Conservation (phyloP, 352 stramenopile genomes). For the Globisporangium uncinulatum region DNA sequence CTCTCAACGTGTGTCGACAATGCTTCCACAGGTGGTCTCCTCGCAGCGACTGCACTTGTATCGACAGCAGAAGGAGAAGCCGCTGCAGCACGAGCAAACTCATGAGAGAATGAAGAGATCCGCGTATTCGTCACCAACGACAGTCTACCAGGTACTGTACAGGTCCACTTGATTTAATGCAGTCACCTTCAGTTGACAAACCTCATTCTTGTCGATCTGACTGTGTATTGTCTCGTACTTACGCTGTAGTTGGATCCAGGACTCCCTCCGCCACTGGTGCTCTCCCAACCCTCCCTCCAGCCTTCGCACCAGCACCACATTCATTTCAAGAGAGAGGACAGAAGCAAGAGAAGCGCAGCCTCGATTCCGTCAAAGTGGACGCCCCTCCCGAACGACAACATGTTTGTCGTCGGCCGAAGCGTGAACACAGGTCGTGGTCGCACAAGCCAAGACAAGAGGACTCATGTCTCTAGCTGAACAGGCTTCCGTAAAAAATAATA, state of each 20-base stretch:
- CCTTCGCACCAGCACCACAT: background rate
- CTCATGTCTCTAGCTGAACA: background rate
- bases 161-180: background rate
- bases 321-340: background rate
- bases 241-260: background rate
- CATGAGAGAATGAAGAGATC: background rate
- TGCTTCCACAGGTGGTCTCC: background rate
- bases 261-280: background rate
- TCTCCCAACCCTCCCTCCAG: background rate
- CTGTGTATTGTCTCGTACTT: background rate
- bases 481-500: too few relatives aligned
- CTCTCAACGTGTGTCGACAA: background rate
- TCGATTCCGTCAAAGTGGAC: background rate
- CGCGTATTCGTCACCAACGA: background rate
- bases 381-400: background rate
- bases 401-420: background rate
- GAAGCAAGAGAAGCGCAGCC: background rate
- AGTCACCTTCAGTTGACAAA: too few relatives aligned
- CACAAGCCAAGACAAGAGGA: background rate
- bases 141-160: background rate
- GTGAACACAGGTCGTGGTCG: background rate
- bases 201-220: background rate
- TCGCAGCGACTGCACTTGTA: background rate
- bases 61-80: background rate
- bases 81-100: background rate